Base-by-base conservation (phyloP, 176 grass and related monocot species). In the Metroxylon sagu region DNA sequence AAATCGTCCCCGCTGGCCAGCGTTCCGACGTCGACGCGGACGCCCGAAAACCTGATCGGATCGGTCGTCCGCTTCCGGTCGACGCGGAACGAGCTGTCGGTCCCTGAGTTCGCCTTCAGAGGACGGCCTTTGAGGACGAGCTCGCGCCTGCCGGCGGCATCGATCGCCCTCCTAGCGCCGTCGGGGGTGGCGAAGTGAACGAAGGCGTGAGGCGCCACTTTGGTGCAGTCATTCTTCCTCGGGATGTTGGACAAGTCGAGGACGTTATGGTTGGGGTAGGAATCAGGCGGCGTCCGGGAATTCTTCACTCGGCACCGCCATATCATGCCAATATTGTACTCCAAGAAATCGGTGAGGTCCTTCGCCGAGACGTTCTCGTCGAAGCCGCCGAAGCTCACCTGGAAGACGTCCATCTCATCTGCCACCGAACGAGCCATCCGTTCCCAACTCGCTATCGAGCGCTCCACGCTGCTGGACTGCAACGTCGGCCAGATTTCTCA, bases 221-320 rank as follows among this genome's bases (percentile, higher is more conserved):
- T n/a, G n/a, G n/a, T n/a, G n/a, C n/a, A n/a, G n/a, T n/a, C n/a
- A 21, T 74, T 76, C 35, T 54, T 59, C 63, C 63, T 52, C 26
- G 61, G 4, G 26, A 60, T 62, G n/a, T n/a, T n/a, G n/a, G n/a
- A n/a, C n/a, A n/a, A n/a, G 5, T 63, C 43, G 16, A 60, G 12
- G 19, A 54, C 51, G 18, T 71, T 52, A 57, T 81, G 84, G 67
- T 84, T 74, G 6, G 86, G 86, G 52, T 61, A 60, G 1, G 90
- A 78, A 8, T 87, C 71, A 19, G 56, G 86, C 61, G 90, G 90
- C 6, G 80, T 90, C 77, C 74, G 79, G 53, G 86, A 90, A n/a
- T 70, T 84, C 86, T 95, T 95, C 63, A 90, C 83, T 28, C 83
- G 79, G 77, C 90, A 95, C 7, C 83, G 90, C 90, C 90, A 95